A percentile compares a stretch with the other conserved stretches of the same genome.
phyloP scores from a whole-genome alignment of 1,139 yeast genomes.

The Yamadazyma blattariae region DNA sequence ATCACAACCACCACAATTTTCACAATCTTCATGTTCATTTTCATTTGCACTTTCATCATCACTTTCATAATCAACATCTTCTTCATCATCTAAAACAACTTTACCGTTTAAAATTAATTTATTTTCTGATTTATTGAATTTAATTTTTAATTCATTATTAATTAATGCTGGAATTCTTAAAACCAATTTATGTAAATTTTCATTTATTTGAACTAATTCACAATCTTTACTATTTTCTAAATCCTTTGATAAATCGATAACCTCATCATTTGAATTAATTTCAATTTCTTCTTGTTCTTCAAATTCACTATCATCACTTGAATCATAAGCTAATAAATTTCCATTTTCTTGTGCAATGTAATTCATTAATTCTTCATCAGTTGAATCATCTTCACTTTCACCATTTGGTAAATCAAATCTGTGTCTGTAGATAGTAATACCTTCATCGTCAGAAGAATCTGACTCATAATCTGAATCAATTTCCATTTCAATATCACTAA shows the following conservation, averaged over 20 bases:
- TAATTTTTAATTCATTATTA: constrained; percentile 41
- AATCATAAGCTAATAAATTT: constrained; percentile 29
- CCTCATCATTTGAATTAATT: constrained; percentile 22
- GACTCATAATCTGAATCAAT: constrained; percentile 20
- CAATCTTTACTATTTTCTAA: constrained; percentile 46
- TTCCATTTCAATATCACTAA: constrained; percentile 17
- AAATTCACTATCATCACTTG: constrained; percentile 23
- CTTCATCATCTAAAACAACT: constrained; percentile 24
- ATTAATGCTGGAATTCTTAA: constrained; percentile 45
- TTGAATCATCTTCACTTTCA: constrained; percentile 33
- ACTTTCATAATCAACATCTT: constrained; percentile 19
- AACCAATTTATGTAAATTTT: constrained; percentile 39
- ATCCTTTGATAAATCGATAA: constrained; percentile 44
- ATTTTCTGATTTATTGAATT: constrained; percentile 41
- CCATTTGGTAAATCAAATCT: constrained; percentile 39
- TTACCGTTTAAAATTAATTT: constrained; percentile 44
- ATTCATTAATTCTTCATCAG: constrained; percentile 35
- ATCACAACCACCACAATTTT: constrained; percentile 5
- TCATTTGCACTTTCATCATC: constrained; percentile 16
- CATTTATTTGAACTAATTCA: constrained; percentile 40
- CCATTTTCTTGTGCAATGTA: constrained; percentile 18
- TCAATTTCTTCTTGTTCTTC: not conserved
- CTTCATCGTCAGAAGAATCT: constrained; percentile 36
- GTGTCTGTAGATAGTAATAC: constrained; percentile 43
- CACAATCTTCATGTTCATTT: constrained; percentile 4